Base-by-base conservation (phyloP, 2,329 filamentous ascomycete genomes). In the Talaromyces sp. region DNA sequence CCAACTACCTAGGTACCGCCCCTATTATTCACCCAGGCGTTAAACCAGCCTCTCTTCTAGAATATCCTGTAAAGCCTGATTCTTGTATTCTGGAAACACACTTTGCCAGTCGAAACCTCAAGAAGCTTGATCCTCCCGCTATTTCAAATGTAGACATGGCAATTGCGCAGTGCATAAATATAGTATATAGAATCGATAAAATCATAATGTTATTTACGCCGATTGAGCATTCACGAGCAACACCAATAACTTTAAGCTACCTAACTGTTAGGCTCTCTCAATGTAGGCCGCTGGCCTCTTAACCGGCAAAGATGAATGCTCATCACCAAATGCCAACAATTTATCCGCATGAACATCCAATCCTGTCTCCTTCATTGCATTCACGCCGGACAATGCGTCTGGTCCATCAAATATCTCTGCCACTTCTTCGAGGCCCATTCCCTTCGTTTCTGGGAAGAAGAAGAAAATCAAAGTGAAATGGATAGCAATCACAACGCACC, bases 371-470 rank as follows among this genome's bases (percentile, higher is more conserved):
- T 29, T 59, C 56, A 59, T 59, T 29, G 56, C 56, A 36, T 59
- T 59, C 11, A 34, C 49, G 11, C 36, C 47, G 19, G 54, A 49
- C 40, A 66, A 64, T 10, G 66, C 64, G 60, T 66, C 25, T 64
- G 61, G 6, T 13, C 67, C 68, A 47, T 69, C 68, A 34, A 69
- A 67, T 5, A 68, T 58, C 17, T 31, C 22, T 11, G 65, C 82
- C 76, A 85, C 83, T 68, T 85, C 78, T 69, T 85, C 83, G 6
- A 85, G 76, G 13, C 78, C 84, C 51, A 77, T 74, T 1, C 83
- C 84, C 45, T 81, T 83, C 2, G 84, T 87, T 71, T 88, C 85
- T 0, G 83, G 84, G 0, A 85, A 80, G 64, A 82, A 83, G 51
- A 80, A 69, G 74, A 72, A 83, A 0, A 81, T 80, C 11, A 65